A percentile compares a stretch with the other conserved stretches of the same genome.
phyloP scores from a whole-genome alignment of 2,329 filamentous ascomycete species.

The Bipolaris zeicola region DNA sequence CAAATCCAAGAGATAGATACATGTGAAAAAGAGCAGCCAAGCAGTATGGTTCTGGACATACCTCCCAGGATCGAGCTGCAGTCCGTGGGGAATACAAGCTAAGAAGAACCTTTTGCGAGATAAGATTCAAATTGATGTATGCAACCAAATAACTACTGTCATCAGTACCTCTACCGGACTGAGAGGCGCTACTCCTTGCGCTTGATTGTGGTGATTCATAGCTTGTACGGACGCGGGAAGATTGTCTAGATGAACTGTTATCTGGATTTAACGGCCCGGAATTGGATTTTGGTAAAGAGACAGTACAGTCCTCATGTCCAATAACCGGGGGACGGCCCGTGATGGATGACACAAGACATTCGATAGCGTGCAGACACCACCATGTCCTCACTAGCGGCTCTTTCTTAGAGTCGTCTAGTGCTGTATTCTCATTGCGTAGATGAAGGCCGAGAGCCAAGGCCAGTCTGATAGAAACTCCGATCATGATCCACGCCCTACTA shows the following conservation, averaged over 20 bases:
- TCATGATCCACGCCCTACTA: slow-evolving; percentile 44
- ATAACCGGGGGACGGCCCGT: slow-evolving; percentile 49
- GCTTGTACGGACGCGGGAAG: slow-evolving; percentile 5
- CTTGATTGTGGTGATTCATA: slow-evolving; percentile 4
- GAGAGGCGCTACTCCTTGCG: neutral
- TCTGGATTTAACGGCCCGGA: neutral
- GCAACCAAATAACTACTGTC: slow-evolving; percentile 14
- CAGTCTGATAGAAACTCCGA: slow-evolving; percentile 46
- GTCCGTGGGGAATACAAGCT: slow-evolving; percentile 45
- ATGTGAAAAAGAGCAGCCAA: neutral
- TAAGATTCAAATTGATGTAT: slow-evolving; percentile 34
- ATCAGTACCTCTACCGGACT: neutral
- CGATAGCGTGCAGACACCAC: slow-evolving; percentile 49
- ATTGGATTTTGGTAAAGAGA: slow-evolving; percentile 28
- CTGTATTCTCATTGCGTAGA: slow-evolving; percentile 43
- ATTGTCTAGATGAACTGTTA: neutral
- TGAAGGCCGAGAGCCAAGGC: slow-evolving; percentile 48
- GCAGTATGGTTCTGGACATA: slow-evolving; percentile 4
- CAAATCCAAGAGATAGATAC: neutral
- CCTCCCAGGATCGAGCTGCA: slow-evolving; percentile 44
- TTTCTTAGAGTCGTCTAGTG: slow-evolving; percentile 27
- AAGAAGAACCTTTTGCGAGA: slow-evolving; percentile 41
- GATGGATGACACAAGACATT: slow-evolving; percentile 46
- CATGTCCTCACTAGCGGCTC: slow-evolving; percentile 47
- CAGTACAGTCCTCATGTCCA: slow-evolving; percentile 40